A percentile compares a stretch with the other conserved stretches of the same genome.
phyloP scores from a whole-genome alignment of 2,329 filamentous ascomycete genomes.

The Aurifilum marmelostoma region DNA sequence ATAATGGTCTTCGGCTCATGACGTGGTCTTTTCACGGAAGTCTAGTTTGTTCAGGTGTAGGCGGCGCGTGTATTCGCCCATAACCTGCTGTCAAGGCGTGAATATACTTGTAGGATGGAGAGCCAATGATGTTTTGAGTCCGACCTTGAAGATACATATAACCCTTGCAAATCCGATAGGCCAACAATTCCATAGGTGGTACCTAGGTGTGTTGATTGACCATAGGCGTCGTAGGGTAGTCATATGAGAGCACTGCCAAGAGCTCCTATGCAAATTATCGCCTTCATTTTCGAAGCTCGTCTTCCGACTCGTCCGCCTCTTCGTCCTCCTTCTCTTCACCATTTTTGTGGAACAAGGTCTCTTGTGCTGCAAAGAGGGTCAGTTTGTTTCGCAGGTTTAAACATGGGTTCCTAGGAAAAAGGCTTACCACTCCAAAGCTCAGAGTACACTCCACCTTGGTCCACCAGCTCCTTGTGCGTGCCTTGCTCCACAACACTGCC shows the following conservation, averaged over 20 bases:
- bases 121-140: too few species aligned
- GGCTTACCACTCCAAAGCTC: conserved; percentile 88
- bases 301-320: conserved; percentile 51
- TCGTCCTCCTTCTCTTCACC: conserved; percentile 46
- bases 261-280: neutral
- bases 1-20: neutral
- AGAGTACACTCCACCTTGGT: conserved; percentile 78
- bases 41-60: neutral
- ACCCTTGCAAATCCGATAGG: too few species aligned
- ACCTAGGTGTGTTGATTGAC: neutral
- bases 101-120: too few species aligned
- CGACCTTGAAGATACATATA: too few species aligned
- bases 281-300: conserved; percentile 45
- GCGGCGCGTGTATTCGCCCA: neutral
- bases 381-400: too few species aligned
- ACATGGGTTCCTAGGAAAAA: too few species aligned
- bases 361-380: conserved; percentile 57
- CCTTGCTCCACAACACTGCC: conserved; percentile 87
- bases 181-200: neutral
- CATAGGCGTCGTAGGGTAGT: too few species aligned
- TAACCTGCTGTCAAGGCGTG: too few species aligned
- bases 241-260: neutral
- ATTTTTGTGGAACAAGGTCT: conserved; percentile 58
- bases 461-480: conserved; percentile 82
- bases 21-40: neutral